Conservation (phyloP, 2,329 filamentous ascomycete species). For the Botrytis cinerea region DNA sequence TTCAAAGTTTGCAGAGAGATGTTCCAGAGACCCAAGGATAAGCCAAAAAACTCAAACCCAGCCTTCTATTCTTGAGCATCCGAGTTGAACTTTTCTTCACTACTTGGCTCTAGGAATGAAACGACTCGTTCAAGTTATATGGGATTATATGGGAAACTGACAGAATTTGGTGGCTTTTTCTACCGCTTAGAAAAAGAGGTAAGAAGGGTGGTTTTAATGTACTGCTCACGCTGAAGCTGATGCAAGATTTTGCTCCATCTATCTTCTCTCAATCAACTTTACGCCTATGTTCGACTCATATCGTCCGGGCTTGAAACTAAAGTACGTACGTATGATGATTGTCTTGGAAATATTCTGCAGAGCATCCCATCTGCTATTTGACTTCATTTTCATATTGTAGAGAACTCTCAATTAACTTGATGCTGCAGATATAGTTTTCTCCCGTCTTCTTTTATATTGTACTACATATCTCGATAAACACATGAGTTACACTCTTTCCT, state of each 20-base stretch:
- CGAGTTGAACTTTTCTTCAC: background rate
- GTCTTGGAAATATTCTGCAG: fast-evolving
- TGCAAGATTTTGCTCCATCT: background rate
- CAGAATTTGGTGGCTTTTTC: background rate
- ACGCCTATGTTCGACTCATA: background rate
- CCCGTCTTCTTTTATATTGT: fast-evolving
- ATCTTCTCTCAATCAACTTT: too few species aligned
- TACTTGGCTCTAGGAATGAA: background rate
- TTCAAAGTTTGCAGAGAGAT: fast-evolving
- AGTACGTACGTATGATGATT: background rate
- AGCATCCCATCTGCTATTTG: background rate
- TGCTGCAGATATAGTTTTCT: background rate
- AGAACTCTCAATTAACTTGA: background rate
- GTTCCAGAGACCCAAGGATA: background rate
- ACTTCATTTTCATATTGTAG: too few species aligned
- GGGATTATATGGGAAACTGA: background rate
- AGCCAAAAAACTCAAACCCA: background rate
- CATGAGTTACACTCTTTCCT: background rate
- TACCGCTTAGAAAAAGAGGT: background rate
- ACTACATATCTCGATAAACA: background rate
- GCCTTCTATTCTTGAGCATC: background rate
- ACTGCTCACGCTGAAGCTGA: background rate
- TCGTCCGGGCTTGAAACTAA: background rate
- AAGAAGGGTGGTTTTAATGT: fast-evolving
- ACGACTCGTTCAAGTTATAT: background rate